Percentiles rank a stretch among this genome's conserved stretches.
Evolutionary conservation across 192 early-diverging fungal species (phyloP).

Genomic region (Dispira simplex): DNA sequence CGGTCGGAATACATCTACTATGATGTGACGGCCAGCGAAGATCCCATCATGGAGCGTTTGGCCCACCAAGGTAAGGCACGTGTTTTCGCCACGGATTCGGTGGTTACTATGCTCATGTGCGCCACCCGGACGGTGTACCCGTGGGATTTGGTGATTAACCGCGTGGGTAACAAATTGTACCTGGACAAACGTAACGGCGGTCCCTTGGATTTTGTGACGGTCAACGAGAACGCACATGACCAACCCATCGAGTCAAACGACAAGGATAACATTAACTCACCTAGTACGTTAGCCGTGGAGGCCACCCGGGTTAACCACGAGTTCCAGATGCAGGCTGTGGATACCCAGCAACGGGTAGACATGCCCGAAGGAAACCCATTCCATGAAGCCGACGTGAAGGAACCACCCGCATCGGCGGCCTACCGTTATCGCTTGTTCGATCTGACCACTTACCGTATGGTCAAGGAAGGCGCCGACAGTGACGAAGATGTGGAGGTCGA

Average conservation of each 20-base stretch:
- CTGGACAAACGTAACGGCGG: slow-evolving; percentile 87
- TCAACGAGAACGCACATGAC: slow-evolving; percentile 91
- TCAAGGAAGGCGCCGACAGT: slow-evolving; percentile 16
- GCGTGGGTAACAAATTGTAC: slow-evolving; percentile 62
- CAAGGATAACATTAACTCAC: slow-evolving; percentile 81
- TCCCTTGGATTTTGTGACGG: slow-evolving; percentile 64
- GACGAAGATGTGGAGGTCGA: slow-evolving; percentile 33
- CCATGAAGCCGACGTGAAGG: slow-evolving; percentile 30
- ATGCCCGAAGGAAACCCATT: slow-evolving; percentile 70
- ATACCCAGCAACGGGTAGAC: slow-evolving; percentile 26
- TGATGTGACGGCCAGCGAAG: slow-evolving; percentile 73
- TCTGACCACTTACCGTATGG: slow-evolving; percentile 27
- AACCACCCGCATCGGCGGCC: slow-evolving; percentile 38
- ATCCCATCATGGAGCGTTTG: slow-evolving; percentile 58
- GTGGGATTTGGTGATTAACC: slow-evolving; percentile 91
- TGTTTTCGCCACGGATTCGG: slow-evolving; percentile 83
- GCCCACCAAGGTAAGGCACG: slow-evolving; percentile 29
- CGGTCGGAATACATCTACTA: slow-evolving; percentile 45
- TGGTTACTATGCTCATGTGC: slow-evolving; percentile 87
- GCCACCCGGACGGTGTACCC: slow-evolving; percentile 79
- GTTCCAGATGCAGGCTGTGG: slow-evolving; percentile 69
- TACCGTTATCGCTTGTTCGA: slow-evolving; percentile 86
- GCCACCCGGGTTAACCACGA: slow-evolving; percentile 75
- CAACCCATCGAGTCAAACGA: slow-evolving; percentile 79
- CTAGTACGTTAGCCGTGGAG: slow-evolving; percentile 68